Conservation (phyloP, 225 moss, liverwort and hornwort genomes). For the Sphagnum tenellum region DNA sequence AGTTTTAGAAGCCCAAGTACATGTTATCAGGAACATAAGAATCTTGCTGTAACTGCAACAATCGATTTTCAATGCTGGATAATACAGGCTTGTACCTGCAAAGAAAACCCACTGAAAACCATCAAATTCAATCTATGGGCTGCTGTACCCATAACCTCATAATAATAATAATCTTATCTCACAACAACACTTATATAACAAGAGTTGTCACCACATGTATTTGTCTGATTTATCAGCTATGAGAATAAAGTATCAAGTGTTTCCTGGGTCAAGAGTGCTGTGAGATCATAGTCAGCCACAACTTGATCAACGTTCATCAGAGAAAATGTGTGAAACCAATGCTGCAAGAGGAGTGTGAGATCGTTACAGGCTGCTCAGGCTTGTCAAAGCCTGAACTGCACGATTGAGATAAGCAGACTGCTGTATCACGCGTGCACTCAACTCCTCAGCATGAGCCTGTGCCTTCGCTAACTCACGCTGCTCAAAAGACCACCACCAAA, state of each 20-base stretch:
- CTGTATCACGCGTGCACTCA: slow-evolving; percentile 54
- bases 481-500: background rate
- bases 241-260: too few relatives aligned
- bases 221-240: too few relatives aligned
- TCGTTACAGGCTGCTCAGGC: slow-evolving; percentile 66
- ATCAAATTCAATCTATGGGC: too few relatives aligned
- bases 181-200: slow-evolving; percentile 1
- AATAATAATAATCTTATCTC: too few relatives aligned
- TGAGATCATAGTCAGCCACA: background rate
- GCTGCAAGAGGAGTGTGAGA: slow-evolving; percentile 2
- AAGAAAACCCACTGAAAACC: background rate
- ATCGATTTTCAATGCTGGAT: slow-evolving; percentile 66
- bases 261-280: too few relatives aligned
- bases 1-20: slow-evolving; percentile 14
- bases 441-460: slow-evolving; percentile 52
- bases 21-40: slow-evolving; percentile 14
- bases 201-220: background rate
- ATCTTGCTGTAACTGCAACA: slow-evolving; percentile 76
- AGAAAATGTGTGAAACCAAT: background rate
- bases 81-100: slow-evolving; percentile 82
- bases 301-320: background rate
- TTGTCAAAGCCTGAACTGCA: slow-evolving; percentile 54
- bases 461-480: slow-evolving; percentile 70
- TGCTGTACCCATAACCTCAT: too few relatives aligned
- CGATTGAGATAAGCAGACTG: slow-evolving; percentile 72